A percentile compares a stretch with the other conserved stretches of the same genome.
These are phyloP conservation scores for Albugo candida DNA, from an alignment of 352 stramenopile genomes.

Conservation along the genomic window DNA sequence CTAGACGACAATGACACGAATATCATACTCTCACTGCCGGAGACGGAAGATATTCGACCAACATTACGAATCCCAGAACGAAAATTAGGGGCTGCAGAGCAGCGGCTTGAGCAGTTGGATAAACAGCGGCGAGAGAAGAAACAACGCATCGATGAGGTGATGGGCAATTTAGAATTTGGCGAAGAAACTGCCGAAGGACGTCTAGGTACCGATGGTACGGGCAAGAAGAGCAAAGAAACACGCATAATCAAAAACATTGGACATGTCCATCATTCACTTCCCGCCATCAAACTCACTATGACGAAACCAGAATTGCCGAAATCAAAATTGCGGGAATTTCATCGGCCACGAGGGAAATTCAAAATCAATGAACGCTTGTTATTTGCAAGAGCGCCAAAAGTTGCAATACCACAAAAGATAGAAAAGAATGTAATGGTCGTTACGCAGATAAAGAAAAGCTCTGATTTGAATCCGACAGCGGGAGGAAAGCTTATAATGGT, in stretches of 20 bases:
- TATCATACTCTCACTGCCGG: slow-evolving; percentile 50
- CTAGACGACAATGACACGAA: slow-evolving; percentile 67
- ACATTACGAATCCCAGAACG: slow-evolving; percentile 66
- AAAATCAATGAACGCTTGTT: slow-evolving; percentile 66
- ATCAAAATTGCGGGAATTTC: slow-evolving; percentile 60
- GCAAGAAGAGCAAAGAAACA: slow-evolving; percentile 68
- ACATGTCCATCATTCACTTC: slow-evolving; percentile 64
- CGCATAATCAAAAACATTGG: slow-evolving; percentile 74
- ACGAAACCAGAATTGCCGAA: slow-evolving; percentile 73
- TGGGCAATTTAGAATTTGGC: slow-evolving; percentile 59
- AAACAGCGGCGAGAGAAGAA: slow-evolving; percentile 63
- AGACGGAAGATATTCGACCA: slow-evolving; percentile 64
- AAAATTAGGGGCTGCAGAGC: slow-evolving; percentile 58
- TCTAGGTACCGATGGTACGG: slow-evolving; percentile 36
- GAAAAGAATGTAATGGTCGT: slow-evolving; percentile 32
- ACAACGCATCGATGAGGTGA: slow-evolving; percentile 61
- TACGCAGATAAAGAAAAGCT: slow-evolving; percentile 79
- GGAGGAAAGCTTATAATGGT: slow-evolving; percentile 63
- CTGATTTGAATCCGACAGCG: slow-evolving; percentile 50
- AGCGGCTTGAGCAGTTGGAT: slow-evolving; percentile 43
- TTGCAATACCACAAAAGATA: slow-evolving; percentile 24
- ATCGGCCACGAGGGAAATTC: slow-evolving; percentile 66
- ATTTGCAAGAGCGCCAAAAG: slow-evolving; percentile 22
- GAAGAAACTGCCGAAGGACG: slow-evolving; percentile 47
- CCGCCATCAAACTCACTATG: slow-evolving; percentile 72